Evolutionary conservation across 257 asterid species (phyloP), one percentile per base, ranked within the genome.

Genomic region (Cynanchum wilfordii): DNA sequence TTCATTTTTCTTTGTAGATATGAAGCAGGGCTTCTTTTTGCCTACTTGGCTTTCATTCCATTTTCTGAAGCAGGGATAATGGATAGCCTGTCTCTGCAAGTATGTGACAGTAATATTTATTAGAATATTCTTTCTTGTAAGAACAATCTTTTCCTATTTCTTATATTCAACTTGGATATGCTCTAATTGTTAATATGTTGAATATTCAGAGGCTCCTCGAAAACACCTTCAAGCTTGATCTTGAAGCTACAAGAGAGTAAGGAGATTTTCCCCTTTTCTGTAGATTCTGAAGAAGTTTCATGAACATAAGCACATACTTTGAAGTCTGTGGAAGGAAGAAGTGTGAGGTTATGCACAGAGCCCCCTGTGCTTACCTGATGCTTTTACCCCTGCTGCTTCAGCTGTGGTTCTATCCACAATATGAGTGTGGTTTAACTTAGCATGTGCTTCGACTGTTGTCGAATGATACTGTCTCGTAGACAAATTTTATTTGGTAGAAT

Each of bases 11-110:
- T 57, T 76, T 77, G 76, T 89, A 91, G 98, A 79, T 93, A 89
- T 79, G 98, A 93, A 89, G 97, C 98, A 25, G 98, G 98, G 55
- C 96, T 93, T 73, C 91, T 93, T 72, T 76, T 89, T 40, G 95
- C 97, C 7, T 87, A 85, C 69, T 77, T 89, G 66, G 87, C 97
- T 58, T 91, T 93, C 82, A 74, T 93, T 75, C 96, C 98, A 40
- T 91, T 93, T 80, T 93, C 95, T 72, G 92, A 87, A 85, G 89
- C 92, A 12, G 97, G 97, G 78, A 89, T 68, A 36, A 83, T 91
- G 85, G 98, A 93, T 81, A 91, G 90, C 80, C 87, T 91, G 68
- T 88, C 97, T 20, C 75, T 93, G 85, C 86, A 88, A 74, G 98
- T 91, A 73, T 74, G 97, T 80, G 68, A 13, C 57, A 24, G n/a